A percentile compares a stretch with the other conserved stretches of the same genome.
phyloP scores from a whole-genome alignment of 2,329 filamentous ascomycete species.

The Colletotrichum spinosum region DNA sequence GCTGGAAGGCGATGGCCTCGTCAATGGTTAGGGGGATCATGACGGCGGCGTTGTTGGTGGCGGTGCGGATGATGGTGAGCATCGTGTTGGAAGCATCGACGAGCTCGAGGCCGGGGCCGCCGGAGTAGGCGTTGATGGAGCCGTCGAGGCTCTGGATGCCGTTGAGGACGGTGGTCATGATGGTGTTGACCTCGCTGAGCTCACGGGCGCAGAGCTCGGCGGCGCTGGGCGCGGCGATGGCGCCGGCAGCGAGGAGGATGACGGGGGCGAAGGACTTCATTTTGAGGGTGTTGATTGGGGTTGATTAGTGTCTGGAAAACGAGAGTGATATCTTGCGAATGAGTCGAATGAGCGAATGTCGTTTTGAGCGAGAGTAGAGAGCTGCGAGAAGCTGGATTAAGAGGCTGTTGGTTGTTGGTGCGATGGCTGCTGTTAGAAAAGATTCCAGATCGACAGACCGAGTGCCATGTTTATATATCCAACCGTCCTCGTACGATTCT shows the following conservation, averaged over 20 bases:
- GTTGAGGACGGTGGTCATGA: constrained; percentile 35
- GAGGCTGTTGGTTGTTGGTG: constrained; percentile 19
- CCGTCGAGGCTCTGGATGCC: constrained; percentile 26
- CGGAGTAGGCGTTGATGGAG: constrained; percentile 20
- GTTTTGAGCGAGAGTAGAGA: constrained; percentile 7
- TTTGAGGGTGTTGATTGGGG: not conserved
- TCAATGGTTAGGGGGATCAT: constrained; percentile 31
- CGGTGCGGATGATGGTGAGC: constrained; percentile 33
- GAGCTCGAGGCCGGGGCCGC: constrained; percentile 28
- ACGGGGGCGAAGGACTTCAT: constrained; percentile 32
- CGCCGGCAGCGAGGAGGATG: constrained; percentile 30
- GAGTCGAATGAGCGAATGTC: not conserved
- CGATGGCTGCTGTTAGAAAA: constrained; percentile 11
- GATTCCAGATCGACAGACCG: constrained; percentile 9
- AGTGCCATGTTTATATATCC: constrained; percentile 29
- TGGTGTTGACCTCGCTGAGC: constrained; percentile 30
- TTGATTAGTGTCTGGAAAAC: not conserved
- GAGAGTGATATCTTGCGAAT: no score
- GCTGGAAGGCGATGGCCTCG: constrained; percentile 37
- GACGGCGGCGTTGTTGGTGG: constrained; percentile 30
- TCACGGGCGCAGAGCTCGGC: constrained; percentile 26
- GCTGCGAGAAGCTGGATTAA: constrained; percentile 9
- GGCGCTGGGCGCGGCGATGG: constrained; percentile 19
- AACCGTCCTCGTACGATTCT: constrained; percentile 3
- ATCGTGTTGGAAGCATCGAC: constrained; percentile 18